Base-by-base conservation (phyloP, 2,329 filamentous ascomycete species). In the Aspergillus piperis region DNA sequence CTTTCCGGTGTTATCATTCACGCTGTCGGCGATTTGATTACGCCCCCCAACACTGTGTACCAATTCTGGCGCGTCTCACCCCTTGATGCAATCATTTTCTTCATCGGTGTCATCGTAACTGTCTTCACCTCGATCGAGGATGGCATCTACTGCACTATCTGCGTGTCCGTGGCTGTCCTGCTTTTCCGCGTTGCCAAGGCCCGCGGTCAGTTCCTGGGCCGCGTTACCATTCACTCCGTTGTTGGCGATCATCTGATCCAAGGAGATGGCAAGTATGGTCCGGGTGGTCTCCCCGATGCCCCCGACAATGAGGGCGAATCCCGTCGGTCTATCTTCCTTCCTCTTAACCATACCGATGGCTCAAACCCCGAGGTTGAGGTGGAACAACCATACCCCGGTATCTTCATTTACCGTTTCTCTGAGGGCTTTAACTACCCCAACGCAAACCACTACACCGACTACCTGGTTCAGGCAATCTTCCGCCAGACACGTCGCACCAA, bases 341-440 rank as follows among this genome's bases (percentile, higher is more conserved):
- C 95, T 0, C 82, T 97, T 60, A 87, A 91, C 68, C 92, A 96
- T 73, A 82, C 83, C n/a, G 94, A 98, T 73, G 94, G 94, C 30
- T 92, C 91, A 1, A 98, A 98, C 74, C 94, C 94, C 0, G 83
- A 89, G 25, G 83, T 98, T 50, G 84, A 89, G 10, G 82, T 96
- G n/a, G 83, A 90, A 63, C 86, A 86, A 57, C 93, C 95, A 0
- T 91, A 95, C 70, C 94, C 94, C 0, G 95, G 95, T 55, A 85
- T 99, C 66, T 96, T 98, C 78, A 96, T 98, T 71, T 98, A 96
- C 80, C 88, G 94, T 48, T 97, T 96, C 76, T 88, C 90, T 0
- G 94, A 98, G 78, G 91, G 93, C 47, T 96, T 96, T 83, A 96
- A 95, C 78, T 99, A 98, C 71, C 92, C 94, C 62, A 99, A 96